phyloP scores from a whole-genome alignment of 2,329 filamentous ascomycete genomes.

The Penicillium nordicum region DNA sequence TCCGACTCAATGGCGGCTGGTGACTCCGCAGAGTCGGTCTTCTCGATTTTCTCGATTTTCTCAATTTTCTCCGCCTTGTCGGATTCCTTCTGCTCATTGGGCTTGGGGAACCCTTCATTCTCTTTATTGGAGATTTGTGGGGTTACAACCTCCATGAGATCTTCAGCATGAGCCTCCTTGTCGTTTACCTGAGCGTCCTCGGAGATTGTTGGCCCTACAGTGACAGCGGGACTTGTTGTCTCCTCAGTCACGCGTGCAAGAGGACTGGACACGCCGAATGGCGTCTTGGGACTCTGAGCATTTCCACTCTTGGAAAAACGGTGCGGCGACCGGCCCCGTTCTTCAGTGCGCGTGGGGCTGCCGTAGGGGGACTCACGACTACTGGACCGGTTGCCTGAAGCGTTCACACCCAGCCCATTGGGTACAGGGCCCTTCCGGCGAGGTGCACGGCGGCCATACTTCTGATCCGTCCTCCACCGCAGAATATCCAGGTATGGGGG shows the following conservation, averaged over 20 bases:
- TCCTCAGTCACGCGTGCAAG: slow-evolving; percentile 49
- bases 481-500: slow-evolving; percentile 92
- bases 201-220: slow-evolving; percentile 34
- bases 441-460: slow-evolving; percentile 66
- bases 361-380: slow-evolving; percentile 53
- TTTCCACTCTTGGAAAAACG: slow-evolving; percentile 44
- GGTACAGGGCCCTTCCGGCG: slow-evolving; percentile 45
- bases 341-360: slow-evolving; percentile 45
- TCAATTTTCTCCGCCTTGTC: slow-evolving; percentile 33
- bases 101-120: slow-evolving; percentile 27
- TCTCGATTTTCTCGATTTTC: background rate
- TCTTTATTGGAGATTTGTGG: slow-evolving; percentile 36
- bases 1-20: slow-evolving; percentile 35
- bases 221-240: slow-evolving; percentile 35
- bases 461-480: slow-evolving; percentile 92
- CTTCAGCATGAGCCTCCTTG: slow-evolving; percentile 34
- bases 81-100: slow-evolving; percentile 24
- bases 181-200: slow-evolving; percentile 31
- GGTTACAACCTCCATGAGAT: slow-evolving; percentile 42
- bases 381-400: slow-evolving; percentile 44
- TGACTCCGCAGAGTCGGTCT: slow-evolving; percentile 24
- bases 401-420: slow-evolving; percentile 53
- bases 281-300: slow-evolving; percentile 45
- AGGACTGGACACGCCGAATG: slow-evolving; percentile 44
- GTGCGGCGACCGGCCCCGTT: slow-evolving; percentile 49